Conservation (phyloP, 2,329 filamentous ascomycete species). For the Chaetomiaceae sp. region DNA sequence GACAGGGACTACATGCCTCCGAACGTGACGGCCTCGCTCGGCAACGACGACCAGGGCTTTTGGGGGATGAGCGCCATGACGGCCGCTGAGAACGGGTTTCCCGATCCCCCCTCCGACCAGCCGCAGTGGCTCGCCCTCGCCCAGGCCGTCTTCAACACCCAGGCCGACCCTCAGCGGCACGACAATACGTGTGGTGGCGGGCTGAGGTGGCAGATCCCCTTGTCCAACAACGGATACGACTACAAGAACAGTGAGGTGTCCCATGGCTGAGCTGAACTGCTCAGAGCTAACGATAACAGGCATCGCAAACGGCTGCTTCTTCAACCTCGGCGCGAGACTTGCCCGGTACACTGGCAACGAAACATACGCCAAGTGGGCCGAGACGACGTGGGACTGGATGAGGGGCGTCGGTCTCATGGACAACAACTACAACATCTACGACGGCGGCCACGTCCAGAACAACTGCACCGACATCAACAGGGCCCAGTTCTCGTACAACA, state of each 20-base stretch:
- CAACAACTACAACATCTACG: constrained; percentile 52
- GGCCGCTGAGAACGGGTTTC: constrained; percentile 61
- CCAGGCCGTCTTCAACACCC: constrained; percentile 65
- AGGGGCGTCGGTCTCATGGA: constrained; percentile 54
- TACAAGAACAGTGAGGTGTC: constrained; percentile 60
- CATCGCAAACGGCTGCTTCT: constrained; percentile 60
- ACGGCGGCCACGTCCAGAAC: constrained; percentile 53
- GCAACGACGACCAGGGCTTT: constrained; percentile 68
- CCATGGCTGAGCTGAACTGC: constrained; percentile 30
- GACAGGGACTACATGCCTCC: constrained; percentile 52
- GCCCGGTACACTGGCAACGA: constrained; percentile 65
- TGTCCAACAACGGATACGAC: constrained; percentile 68
- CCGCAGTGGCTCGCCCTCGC: constrained; percentile 62
- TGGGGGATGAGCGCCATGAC: constrained; percentile 66
- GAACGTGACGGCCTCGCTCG: constrained; percentile 49
- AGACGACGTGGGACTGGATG: constrained; percentile 61
- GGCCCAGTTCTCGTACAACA: constrained; percentile 63
- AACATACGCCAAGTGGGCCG: constrained; percentile 61
- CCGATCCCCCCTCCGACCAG: constrained; percentile 50
- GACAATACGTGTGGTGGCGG: constrained; percentile 61
- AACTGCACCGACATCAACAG: constrained; percentile 58
- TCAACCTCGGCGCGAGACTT: constrained; percentile 65
- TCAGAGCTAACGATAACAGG: constrained; percentile 46
- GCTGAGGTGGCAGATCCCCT: constrained; percentile 72
- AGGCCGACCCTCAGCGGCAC: constrained; percentile 58